Base-by-base conservation (phyloP, 345 rosid genomes). In the Cardiospermum halicacabum region DNA sequence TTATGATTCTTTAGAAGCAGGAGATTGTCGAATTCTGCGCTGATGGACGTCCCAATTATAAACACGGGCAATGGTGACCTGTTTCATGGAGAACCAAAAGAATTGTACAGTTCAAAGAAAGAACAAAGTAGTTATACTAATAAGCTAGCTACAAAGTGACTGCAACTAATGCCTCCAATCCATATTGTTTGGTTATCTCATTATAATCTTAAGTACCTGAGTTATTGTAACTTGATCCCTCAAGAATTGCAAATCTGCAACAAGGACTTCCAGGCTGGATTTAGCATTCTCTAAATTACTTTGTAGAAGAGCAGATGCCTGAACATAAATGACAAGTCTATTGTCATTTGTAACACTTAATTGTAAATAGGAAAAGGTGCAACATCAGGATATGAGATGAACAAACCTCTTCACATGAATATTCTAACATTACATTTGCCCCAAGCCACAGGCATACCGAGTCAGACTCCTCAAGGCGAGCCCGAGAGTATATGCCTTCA, bases 381-480 rank as follows among this genome's bases (percentile, higher is more conserved):
- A 56, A 53, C 48, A 48, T 34, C 47, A 57, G 54, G 65, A 26
- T 53, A 58, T 26, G 73, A 50, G 66, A 16, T 27, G 42, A 64
- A 47, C 9, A 19, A 47, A 89, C 94, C 99, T 87, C 96, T 69
- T 83, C 92, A 42, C 85, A 79, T 61, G 99, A 89, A 76, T 91
- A 89, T 77, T 94, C 99, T 77, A 89, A 80, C 97, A 91, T 91
- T 72, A 95, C 96, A 75, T 91, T 95, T 66, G 96, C 96, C 68
- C 90, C 97, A 21, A 91, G 77, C 97, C 97, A 95, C 71, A 95
- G 76, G 74, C 97, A 87, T 28, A 95, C 96, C 0, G 89, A 87
- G 68, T 87, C 96, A 1, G 73, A 59, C 62, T 89, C 86, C 69
- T 84, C 85, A 67, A 91, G 80, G 65, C 71, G 25, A 74, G 96